These are phyloP conservation scores for Wickerhamiella cacticola DNA, from an alignment of 805 yeast species.

Conservation along the genomic window DNA sequence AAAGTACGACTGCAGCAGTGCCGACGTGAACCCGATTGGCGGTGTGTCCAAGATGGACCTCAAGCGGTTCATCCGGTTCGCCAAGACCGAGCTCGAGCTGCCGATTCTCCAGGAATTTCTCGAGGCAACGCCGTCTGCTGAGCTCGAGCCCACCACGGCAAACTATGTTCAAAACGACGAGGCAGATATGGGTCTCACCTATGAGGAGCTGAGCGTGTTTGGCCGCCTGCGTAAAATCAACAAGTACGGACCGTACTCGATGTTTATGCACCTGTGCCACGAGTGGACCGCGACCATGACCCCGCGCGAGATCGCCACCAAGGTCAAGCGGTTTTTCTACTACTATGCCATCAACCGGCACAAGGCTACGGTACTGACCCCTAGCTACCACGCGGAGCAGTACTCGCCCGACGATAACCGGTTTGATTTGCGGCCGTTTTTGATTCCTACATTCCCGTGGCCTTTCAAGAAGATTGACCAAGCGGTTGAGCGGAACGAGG, in stretches of 20 bases:
- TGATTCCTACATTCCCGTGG: constrained; percentile 85
- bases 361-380: constrained; percentile 95
- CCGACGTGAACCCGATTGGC: constrained; percentile 98
- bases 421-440: constrained; percentile 90
- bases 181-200: constrained; percentile 96
- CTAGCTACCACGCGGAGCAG: constrained; percentile 94
- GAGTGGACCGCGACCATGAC: constrained; percentile 70
- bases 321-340: constrained; percentile 85
- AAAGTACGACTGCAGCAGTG: constrained; percentile 93
- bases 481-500: constrained; percentile 35
- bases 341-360: constrained; percentile 93
- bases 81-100: constrained; percentile 52
- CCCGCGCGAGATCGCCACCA: constrained; percentile 77
- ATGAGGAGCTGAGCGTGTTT: constrained; percentile 81
- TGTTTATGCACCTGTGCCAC: constrained; percentile 81
- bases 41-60: constrained; percentile 92
- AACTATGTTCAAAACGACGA: constrained; percentile 93
- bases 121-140: constrained; percentile 95
- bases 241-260: constrained; percentile 92
- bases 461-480: constrained; percentile 81
- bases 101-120: constrained; percentile 71
- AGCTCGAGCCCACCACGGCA: constrained; percentile 89
- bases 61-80: constrained; percentile 74
- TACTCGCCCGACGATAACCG: constrained; percentile 97
- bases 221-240: constrained; percentile 85